Evolutionary conservation across 225 moss, liverwort and hornwort genomes (phyloP), one percentile per base, ranked within the genome.

Genomic region (Pleurozium schreberi): DNA sequence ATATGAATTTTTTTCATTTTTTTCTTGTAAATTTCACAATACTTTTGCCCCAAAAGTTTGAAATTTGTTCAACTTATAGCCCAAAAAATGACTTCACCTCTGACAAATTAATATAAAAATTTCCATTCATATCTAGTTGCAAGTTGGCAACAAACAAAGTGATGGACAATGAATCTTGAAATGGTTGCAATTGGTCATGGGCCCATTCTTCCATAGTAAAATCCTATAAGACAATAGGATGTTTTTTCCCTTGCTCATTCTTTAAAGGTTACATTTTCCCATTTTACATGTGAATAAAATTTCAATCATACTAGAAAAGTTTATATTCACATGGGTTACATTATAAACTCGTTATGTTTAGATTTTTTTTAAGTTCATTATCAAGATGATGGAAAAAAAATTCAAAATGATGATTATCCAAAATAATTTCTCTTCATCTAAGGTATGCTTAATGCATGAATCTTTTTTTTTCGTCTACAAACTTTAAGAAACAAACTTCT

Each of bases 221-320:
- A 1, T 0, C 0, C 8, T 49, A 33, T 1, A 49, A 33, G 4
- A 1, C 1, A 33, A 1, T 75, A 49, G 4, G 7, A 0, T 1
- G 11, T 40, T 49, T 47, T 74, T 71, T 19, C 4, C 11, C 14
- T 36, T 36, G 2, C 0, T 76, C 22, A 76, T 8, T 52, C 6
- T 1, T 75, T 8, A 5, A 50, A 75, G 8, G 5, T 34, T 36
- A 36, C 1, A 23, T 23, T 53, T 36, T 77, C 0, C 12, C 1
- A 22, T 34, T 9, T 22, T 20, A n/a, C n/a, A 50, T 19, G 0
- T 8, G 3, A 33, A 75, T 4, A 76, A 52, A 50, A 76, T 5
- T 52, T 14, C 14, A 53, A 76, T 76, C 22, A 2, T 50, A 22
- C 12, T 19, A 2, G 4, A 2, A 75, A 76, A 36, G 0, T 34